Evolutionary conservation across 75 land plant genomes (phyloP).

Genomic region (Pinus albicaulis): DNA sequence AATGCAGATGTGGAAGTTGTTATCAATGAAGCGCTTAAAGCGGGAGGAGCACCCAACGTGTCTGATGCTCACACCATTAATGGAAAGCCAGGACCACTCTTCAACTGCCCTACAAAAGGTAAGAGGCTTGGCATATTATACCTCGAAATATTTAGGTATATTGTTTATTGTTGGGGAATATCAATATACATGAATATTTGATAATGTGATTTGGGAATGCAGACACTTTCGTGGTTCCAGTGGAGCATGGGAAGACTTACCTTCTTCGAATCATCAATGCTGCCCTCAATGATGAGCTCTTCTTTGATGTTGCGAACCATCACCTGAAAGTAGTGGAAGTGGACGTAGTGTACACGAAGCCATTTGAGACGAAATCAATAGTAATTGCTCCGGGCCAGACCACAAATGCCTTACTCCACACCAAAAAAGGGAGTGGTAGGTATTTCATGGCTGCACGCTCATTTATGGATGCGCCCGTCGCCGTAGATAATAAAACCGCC

Average conservation of each 20-base stretch:
- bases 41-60: conserved; percentile 28
- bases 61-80: conserved; percentile 49
- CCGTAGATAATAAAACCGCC: too few relatives aligned
- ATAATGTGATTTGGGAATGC: too few relatives aligned
- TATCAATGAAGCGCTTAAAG: conserved; percentile 11
- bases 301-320: conserved; percentile 19
- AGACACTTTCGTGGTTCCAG: too few relatives aligned
- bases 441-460: too few relatives aligned
- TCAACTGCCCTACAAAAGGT: conserved; percentile 19
- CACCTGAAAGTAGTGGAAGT: conserved; percentile 21
- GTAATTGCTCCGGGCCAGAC: conserved; percentile 7
- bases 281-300: neutral
- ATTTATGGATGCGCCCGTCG: too few relatives aligned
- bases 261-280: too few relatives aligned
- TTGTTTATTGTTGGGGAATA: neutral
- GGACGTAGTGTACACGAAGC: conserved; percentile 19
- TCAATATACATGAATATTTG: neutral
- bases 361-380: conserved; percentile 7
- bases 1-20: conserved; percentile 31
- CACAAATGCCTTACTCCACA: too few relatives aligned
- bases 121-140: neutral
- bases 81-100: conserved; percentile 44
- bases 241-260: too few relatives aligned
- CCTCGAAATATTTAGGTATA: neutral
- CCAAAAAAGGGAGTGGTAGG: too few relatives aligned